A percentile compares a stretch with the other conserved stretches of the same genome.
These are phyloP conservation scores for Leucocoprinus leucothites DNA, from an alignment of 768 basidiomycete species.

Conservation along the genomic window DNA sequence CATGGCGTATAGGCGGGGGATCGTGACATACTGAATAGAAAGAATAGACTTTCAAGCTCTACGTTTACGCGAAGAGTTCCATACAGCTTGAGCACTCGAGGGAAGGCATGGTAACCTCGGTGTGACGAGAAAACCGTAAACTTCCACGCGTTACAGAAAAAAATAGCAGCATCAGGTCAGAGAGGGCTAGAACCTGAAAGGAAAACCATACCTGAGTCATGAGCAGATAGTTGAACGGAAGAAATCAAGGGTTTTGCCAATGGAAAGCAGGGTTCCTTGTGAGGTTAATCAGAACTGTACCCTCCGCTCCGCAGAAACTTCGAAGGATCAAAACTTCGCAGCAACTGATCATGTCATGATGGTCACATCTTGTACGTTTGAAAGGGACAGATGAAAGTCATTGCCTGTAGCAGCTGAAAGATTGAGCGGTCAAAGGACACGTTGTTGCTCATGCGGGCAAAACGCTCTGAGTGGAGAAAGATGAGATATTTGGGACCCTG, in stretches of 20 bases:
- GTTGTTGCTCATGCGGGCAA: background rate
- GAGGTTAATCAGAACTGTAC: background rate
- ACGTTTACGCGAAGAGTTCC: background rate
- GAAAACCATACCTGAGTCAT: no score
- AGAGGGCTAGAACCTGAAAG: no score
- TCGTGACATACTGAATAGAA: slow-evolving; percentile 6
- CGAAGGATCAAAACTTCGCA: background rate
- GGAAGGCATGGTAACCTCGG: background rate
- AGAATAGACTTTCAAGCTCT: slow-evolving; percentile 3
- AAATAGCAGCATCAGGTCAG: no score
- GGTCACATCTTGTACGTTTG: background rate
- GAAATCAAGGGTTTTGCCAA: background rate
- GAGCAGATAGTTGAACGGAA: background rate
- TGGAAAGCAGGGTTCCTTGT: background rate
- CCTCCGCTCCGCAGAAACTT: background rate
- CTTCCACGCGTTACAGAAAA: no score
- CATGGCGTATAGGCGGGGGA: background rate
- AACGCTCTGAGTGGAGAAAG: background rate
- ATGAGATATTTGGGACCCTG: background rate
- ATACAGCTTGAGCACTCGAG: background rate
- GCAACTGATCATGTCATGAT: background rate
- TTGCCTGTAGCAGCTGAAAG: no score
- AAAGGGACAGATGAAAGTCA: no score
- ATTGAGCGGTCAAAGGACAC: background rate
- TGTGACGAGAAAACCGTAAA: no score